Evolutionary conservation across 306 rosid species (phyloP).

Genomic region (Arachis stenosperma): DNA sequence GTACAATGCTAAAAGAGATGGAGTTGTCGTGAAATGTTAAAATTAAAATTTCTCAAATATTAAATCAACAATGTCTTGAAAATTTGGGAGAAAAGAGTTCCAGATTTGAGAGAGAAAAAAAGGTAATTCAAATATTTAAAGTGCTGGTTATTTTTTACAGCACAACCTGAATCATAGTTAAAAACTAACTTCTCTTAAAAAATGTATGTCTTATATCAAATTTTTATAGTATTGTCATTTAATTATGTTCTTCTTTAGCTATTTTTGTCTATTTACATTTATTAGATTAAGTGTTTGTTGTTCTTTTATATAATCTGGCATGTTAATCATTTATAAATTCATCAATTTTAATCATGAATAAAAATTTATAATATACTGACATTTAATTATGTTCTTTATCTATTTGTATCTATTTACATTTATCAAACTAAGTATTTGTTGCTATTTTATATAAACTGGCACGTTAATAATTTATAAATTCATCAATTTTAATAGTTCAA

Average conservation of each 20-base stretch:
- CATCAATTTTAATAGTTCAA: no score
- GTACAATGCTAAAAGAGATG: conserved; percentile 3
- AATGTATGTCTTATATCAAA: background rate
- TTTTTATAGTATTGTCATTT: conserved; percentile 10
- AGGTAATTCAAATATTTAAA: background rate
- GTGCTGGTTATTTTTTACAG: background rate
- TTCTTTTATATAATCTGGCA: conserved; percentile 1
- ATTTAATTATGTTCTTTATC: no score
- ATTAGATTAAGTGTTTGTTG: background rate
- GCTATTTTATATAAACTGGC: no score
- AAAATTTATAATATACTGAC: background rate
- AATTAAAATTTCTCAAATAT: background rate
- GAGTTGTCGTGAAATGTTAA: background rate
- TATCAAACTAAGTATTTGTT: no score
- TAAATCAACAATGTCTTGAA: background rate
- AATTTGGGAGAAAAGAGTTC: background rate
- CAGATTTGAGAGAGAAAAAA: conserved; percentile 1
- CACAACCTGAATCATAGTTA: background rate
- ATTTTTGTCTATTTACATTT: background rate
- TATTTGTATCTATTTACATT: no score
- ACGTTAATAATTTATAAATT: no score
- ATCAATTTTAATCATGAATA: background rate
- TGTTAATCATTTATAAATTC: conserved; percentile 9
- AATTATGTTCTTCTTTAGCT: conserved; percentile 2
- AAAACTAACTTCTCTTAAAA: background rate